These are phyloP conservation scores for Metschnikowia santaceciliae DNA, from an alignment of 805 yeast species.

Conservation along the genomic window DNA sequence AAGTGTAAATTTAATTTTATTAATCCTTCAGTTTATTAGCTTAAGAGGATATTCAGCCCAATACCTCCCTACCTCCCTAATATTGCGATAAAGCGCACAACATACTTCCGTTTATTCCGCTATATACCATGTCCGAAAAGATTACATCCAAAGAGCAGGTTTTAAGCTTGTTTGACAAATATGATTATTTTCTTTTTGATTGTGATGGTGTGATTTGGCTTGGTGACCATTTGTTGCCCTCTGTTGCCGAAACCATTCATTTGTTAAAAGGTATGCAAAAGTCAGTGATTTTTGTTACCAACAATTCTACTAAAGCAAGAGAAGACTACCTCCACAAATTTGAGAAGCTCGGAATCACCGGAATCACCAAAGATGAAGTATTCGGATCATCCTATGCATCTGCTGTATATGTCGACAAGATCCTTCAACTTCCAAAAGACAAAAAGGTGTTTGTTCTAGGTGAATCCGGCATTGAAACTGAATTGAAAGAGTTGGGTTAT, in stretches of 20 bases:
- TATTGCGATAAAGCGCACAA: slow-evolving; percentile 3
- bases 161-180: slow-evolving; percentile 51
- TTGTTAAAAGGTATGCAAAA: slow-evolving; percentile 55
- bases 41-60: neutral
- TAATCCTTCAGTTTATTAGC: neutral
- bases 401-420: slow-evolving; percentile 78
- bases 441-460: slow-evolving; percentile 89
- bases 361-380: slow-evolving; percentile 57
- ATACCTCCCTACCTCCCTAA: neutral
- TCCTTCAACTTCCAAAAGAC: slow-evolving; percentile 66
- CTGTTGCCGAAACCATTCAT: slow-evolving; percentile 69
- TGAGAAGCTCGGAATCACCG: slow-evolving; percentile 50
- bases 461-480: slow-evolving; percentile 80
- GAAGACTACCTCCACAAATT: slow-evolving; percentile 73
- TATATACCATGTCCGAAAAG: slow-evolving; percentile 42
- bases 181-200: slow-evolving; percentile 88
- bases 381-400: slow-evolving; percentile 92
- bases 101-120: neutral
- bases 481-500: slow-evolving; percentile 71
- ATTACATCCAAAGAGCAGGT: slow-evolving; percentile 47
- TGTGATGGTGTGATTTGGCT: slow-evolving; percentile 98
- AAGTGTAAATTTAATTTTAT: neutral
- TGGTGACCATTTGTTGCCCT: slow-evolving; percentile 77
- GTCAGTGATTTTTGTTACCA: slow-evolving; percentile 83
- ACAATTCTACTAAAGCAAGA: slow-evolving; percentile 91